These are phyloP conservation scores for Delonix regia DNA, from an alignment of 306 rosid genomes.

Conservation along the genomic window DNA sequence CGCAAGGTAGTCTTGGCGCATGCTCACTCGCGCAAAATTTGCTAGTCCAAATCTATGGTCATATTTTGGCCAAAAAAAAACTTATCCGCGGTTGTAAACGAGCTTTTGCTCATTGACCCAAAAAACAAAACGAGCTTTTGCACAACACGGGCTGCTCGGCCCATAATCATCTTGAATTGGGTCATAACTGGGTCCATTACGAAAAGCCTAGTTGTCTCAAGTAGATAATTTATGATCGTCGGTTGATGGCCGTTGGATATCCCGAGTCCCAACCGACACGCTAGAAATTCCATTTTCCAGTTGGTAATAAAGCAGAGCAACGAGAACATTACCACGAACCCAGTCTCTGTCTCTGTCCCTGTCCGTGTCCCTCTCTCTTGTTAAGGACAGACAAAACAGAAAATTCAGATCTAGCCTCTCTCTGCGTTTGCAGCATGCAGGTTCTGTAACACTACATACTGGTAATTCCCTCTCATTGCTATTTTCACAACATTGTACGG, in stretches of 20 bases:
- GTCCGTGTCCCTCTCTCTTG: not conserved
- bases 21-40: not conserved
- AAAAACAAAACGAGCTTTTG: not conserved
- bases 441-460: constrained; percentile 19
- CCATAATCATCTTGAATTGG: not conserved
- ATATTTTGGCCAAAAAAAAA: too few relatives aligned
- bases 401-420: constrained; percentile 40
- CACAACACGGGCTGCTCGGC: not conserved
- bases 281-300: not conserved
- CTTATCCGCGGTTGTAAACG: not conserved
- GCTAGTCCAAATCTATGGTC: too few relatives aligned
- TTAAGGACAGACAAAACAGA: not conserved
- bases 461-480: constrained; percentile 36
- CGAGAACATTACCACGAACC: not conserved
- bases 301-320: not conserved
- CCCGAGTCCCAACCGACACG: constrained; percentile 41
- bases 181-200: not conserved
- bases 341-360: too few relatives aligned
- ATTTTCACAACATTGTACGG: not conserved
- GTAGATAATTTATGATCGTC: not conserved
- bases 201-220: not conserved
- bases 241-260: constrained; percentile 29
- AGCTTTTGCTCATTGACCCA: not conserved
- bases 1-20: not conserved
- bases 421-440: constrained; percentile 30